Conservation (phyloP, 352 stramenopile genomes). For the Pythium insidiosum region DNA sequence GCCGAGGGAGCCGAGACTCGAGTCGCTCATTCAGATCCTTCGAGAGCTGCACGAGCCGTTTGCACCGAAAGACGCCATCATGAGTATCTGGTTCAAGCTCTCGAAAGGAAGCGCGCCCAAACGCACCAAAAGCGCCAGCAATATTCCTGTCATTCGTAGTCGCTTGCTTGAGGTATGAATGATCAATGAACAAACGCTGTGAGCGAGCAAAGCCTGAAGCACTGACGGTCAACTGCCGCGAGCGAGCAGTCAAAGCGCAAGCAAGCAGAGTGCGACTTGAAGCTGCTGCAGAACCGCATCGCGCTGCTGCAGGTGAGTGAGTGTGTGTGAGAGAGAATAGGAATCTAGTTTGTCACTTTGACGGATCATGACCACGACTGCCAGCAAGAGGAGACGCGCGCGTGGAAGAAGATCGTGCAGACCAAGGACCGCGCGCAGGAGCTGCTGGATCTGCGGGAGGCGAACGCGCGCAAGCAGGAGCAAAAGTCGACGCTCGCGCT, state of each 20-base stretch:
- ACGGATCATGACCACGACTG: background rate
- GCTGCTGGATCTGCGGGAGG: no score
- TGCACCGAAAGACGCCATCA: constrained; percentile 37
- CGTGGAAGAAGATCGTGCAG: constrained; percentile 76
- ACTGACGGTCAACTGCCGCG: no score
- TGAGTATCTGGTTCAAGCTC: constrained; percentile 46
- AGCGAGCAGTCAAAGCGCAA: constrained; percentile 53
- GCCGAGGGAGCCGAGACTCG: constrained; percentile 20
- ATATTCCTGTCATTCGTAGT: constrained; percentile 41
- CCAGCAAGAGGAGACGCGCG: constrained; percentile 64
- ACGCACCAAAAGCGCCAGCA: constrained; percentile 30
- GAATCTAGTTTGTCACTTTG: no score
- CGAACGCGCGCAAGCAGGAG: no score
- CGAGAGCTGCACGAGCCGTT: constrained; percentile 38
- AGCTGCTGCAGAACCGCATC: constrained; percentile 69
- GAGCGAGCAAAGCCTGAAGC: no score
- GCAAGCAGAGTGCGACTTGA: constrained; percentile 63
- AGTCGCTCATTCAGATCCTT: constrained; percentile 38
- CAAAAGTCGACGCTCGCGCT: no score
- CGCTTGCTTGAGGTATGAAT: constrained; percentile 32
- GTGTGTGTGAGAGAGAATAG: no score
- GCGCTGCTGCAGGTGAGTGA: constrained; percentile 54
- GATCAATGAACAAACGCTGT: no score
- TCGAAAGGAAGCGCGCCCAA: constrained; percentile 14
- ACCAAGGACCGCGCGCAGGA: constrained; percentile 67